Conservation (phyloP, 345 rosid species). For the Salix koriyanagi region DNA sequence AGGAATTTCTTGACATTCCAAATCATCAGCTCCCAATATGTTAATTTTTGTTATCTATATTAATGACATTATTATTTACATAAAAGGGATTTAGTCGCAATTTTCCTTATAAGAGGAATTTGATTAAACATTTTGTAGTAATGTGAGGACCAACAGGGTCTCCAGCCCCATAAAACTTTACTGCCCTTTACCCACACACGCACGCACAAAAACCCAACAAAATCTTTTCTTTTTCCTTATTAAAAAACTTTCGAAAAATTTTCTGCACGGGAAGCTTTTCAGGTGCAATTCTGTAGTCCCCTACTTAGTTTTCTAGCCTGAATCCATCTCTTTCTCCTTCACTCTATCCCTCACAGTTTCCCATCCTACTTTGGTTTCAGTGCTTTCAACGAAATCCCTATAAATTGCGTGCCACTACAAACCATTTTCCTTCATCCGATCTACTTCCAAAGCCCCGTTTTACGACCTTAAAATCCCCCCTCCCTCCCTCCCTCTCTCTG, state of each 20-base stretch:
- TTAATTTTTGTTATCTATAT: too few species aligned
- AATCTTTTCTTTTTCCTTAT: too few species aligned
- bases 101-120: not conserved
- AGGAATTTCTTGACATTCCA: too few species aligned
- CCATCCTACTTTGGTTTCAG: not conserved
- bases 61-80: not conserved
- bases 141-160: too few species aligned
- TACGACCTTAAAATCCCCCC: not conserved
- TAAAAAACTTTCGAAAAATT: not conserved
- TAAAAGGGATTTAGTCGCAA: not conserved
- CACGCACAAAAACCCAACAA: too few species aligned
- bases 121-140: too few species aligned
- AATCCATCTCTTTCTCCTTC: not conserved
- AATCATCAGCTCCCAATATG: too few species aligned
- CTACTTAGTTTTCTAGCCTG: too few species aligned
- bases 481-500: not conserved
- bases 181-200: too few species aligned
- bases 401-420: too few species aligned
- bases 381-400: not conserved
- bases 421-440: too few species aligned
- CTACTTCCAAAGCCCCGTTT: not conserved
- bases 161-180: too few species aligned
- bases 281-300: not conserved
- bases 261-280: not conserved
- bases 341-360: not conserved